Base-by-base conservation (phyloP, 345 rosid genomes). In the Linum lewisii region DNA sequence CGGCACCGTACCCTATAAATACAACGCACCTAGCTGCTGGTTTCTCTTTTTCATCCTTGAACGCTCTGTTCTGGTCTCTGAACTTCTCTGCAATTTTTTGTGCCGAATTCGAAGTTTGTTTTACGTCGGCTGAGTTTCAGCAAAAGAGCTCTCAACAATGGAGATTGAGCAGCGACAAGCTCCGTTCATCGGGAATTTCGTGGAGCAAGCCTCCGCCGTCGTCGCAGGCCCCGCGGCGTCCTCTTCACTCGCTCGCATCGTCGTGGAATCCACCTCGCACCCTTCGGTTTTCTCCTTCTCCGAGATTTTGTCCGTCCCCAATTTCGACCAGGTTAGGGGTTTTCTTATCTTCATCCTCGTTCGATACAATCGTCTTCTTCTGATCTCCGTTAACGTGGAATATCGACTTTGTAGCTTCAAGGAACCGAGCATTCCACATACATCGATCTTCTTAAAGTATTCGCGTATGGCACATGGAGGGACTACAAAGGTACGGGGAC, bases 151-250 rank as follows among this genome's bases (percentile, higher is more conserved):
- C 10, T 37, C 22, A 34, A 6, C 59, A 51, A 77, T 72, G 82
- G 82, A 79, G 64, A 70, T 71, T 23, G 79, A 82, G 65, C 70
- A 73, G 57, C 69, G 56, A 25, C 82, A 82, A 66, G 71, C 69
- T 24, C 70, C 65, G 53, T 15, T 71, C 0, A 75, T 82, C 23
- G 69, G 73, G 21, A 63, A 61, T 25, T 75, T 75, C 26, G 74
- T 79, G 36, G 24, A 58, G 34, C 75, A 68, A 67, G 79, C 80
- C 24, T 66, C 78, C 19, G 36, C 72, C 21, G 62, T 61, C 36
- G 24, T 32, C 10, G 66, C 3, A 6, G 38, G 38, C 38, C 38
- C 38, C 10, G 38, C 47, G 16, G 2, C 47, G 15, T 7, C 15
- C 47, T 58, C 71, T 19, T 22, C 60, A 8, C 54, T 67, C 6